phyloP scores from a whole-genome alignment of 2,329 filamentous ascomycete species.

The Colletotrichum horii region DNA sequence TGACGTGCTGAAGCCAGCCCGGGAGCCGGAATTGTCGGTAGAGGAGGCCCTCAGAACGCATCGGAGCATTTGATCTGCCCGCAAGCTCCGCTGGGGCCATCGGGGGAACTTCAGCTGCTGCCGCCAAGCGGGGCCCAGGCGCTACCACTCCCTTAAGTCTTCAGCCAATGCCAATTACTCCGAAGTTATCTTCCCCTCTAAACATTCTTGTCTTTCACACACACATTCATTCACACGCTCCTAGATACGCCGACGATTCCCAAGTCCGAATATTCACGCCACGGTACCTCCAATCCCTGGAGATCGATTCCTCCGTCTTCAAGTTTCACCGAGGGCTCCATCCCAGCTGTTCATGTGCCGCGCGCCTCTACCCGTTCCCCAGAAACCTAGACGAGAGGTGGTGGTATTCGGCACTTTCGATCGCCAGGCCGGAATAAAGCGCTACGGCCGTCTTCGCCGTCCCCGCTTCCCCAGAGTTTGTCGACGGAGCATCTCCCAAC shows the following conservation, averaged over 20 bases:
- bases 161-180: background rate
- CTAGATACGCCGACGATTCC: background rate
- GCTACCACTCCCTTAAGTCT: background rate
- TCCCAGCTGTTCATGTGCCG: background rate
- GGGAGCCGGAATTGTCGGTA: background rate
- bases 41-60: background rate
- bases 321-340: background rate
- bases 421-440: background rate
- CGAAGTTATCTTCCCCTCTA: background rate
- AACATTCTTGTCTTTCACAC: background rate
- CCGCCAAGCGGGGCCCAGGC: background rate
- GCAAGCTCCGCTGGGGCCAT: background rate
- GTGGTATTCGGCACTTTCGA: background rate
- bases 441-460: background rate
- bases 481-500: background rate
- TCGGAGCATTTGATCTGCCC: background rate
- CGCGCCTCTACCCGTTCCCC: background rate
- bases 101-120: background rate
- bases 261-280: background rate
- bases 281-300: background rate
- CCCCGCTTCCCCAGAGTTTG: background rate
- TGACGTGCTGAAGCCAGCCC: background rate
- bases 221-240: background rate
- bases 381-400: background rate
- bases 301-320: background rate